Percentiles rank a stretch among this genome's conserved stretches.
Conservation (phyloP, 225 moss, liverwort and hornwort species). For the Takakia lepidozioides region DNA sequence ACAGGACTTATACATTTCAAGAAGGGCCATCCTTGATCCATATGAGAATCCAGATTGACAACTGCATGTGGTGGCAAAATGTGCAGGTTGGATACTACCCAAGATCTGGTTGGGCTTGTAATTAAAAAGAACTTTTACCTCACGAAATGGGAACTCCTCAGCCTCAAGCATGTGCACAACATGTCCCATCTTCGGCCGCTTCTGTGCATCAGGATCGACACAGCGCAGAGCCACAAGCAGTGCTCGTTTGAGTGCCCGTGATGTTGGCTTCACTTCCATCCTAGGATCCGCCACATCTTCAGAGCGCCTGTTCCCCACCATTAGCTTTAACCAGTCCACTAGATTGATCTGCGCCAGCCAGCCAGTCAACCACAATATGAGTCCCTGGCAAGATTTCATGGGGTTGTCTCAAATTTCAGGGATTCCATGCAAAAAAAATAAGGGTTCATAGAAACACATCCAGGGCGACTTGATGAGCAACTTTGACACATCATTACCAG, state of each 20-base stretch:
- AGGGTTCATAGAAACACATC: too few species aligned
- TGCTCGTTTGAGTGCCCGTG: slow-evolving; percentile 41
- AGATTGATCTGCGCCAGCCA: slow-evolving; percentile 28
- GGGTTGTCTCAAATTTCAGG: too few species aligned
- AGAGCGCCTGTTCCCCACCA: slow-evolving; percentile 51
- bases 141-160: slow-evolving; percentile 51
- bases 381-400: neutral
- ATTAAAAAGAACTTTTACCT: slow-evolving; percentile 18
- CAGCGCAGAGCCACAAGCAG: slow-evolving; percentile 47
- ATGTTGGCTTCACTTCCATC: slow-evolving; percentile 34
- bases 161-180: slow-evolving; percentile 61
- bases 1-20: too few species aligned
- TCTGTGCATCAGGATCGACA: slow-evolving; percentile 45
- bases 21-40: too few species aligned
- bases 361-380: neutral
- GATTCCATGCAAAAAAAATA: too few species aligned
- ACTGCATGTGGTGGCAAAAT: too few species aligned
- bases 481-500: too few species aligned
- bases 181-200: slow-evolving; percentile 56
- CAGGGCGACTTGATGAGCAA: too few species aligned
- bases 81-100: too few species aligned
- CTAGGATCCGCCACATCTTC: slow-evolving; percentile 55
- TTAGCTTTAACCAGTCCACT: slow-evolving; percentile 56
- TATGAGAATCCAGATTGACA: too few species aligned
- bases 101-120: too few species aligned